Evolutionary conservation across 176 grass and related monocot species (phyloP).

Genomic region (Thinopyrum elongatum): DNA sequence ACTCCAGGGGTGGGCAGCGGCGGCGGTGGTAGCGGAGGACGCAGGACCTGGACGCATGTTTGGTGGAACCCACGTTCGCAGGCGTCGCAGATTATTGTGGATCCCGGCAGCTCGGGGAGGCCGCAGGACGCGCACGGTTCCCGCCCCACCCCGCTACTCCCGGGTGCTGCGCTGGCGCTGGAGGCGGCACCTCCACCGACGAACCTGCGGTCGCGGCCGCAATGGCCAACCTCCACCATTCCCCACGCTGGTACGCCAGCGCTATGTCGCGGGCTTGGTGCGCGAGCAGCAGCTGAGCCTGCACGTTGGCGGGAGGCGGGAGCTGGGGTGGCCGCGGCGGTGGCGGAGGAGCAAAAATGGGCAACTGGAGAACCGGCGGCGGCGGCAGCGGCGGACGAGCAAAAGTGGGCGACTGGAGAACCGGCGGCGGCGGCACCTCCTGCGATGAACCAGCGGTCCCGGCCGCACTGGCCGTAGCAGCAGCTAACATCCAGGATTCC

Average conservation of each 20-base stretch:
- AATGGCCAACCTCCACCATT: background rate
- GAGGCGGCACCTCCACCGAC: slow-evolving; percentile 6
- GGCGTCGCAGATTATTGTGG: too few species aligned
- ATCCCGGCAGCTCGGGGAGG: background rate
- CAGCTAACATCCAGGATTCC: background rate
- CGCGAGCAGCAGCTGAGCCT: slow-evolving; percentile 16
- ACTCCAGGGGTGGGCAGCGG: background rate
- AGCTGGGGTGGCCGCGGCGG: background rate
- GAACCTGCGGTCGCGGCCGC: background rate
- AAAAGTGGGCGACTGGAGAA: slow-evolving; percentile 7
- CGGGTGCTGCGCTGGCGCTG: slow-evolving; percentile 39
- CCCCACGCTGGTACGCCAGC: slow-evolving; percentile 21
- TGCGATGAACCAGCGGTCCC: background rate
- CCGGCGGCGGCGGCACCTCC: background rate
- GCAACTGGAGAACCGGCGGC: background rate
- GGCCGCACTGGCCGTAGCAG: background rate
- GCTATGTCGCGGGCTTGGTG: slow-evolving; percentile 47
- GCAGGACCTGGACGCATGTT: too few species aligned
- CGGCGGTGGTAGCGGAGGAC: too few species aligned
- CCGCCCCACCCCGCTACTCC: slow-evolving; percentile 60
- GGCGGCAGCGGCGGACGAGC: background rate
- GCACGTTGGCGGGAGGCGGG: background rate
- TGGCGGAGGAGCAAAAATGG: background rate
- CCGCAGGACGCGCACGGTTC: slow-evolving; percentile 49
- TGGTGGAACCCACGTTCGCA: too few species aligned